Conservation (phyloP, 768 basidiomycete species). For the Cystofilobasidium capitatum region DNA sequence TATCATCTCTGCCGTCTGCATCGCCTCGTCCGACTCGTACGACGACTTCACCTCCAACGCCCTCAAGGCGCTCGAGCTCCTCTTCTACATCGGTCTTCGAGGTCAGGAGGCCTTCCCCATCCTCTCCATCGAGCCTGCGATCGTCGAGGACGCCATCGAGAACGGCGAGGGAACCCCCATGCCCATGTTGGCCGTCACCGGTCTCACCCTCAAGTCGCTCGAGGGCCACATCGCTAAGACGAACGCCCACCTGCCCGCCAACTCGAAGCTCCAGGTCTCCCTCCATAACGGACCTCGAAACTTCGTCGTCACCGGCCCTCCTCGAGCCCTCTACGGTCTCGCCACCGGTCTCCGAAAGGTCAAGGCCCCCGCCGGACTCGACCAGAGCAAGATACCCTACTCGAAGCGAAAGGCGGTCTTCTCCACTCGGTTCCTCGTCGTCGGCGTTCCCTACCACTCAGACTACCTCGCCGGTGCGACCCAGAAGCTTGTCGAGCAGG, state of each 20-base stretch:
- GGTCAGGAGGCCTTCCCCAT: conserved; percentile 92
- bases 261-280: conserved; percentile 74
- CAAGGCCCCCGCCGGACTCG: conserved; percentile 71
- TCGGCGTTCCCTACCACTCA: conserved; percentile 94
- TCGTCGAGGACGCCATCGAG: conserved; percentile 76
- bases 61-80: conserved; percentile 75
- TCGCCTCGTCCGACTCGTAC: conserved; percentile 67
- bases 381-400: conserved; percentile 76
- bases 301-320: conserved; percentile 85
- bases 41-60: conserved; percentile 66
- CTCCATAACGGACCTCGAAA: conserved; percentile 84
- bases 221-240: conserved; percentile 74
- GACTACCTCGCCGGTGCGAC: conserved; percentile 65
- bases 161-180: conserved; percentile 87
- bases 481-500: conserved; percentile 63
- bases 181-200: conserved; percentile 87
- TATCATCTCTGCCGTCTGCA: conserved; percentile 81
- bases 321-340: conserved; percentile 84
- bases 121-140: conserved; percentile 73
- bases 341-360: conserved; percentile 83
- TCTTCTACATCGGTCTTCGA: conserved; percentile 86
- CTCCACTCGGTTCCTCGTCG: conserved; percentile 83
- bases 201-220: conserved; percentile 60
- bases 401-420: conserved; percentile 93
- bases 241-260: conserved; percentile 69